A percentile compares a stretch with the other conserved stretches of the same genome.
Evolutionary conservation across 2,329 filamentous ascomycete genomes (phyloP).

Genomic region (Lasiodiplodia sp.): DNA sequence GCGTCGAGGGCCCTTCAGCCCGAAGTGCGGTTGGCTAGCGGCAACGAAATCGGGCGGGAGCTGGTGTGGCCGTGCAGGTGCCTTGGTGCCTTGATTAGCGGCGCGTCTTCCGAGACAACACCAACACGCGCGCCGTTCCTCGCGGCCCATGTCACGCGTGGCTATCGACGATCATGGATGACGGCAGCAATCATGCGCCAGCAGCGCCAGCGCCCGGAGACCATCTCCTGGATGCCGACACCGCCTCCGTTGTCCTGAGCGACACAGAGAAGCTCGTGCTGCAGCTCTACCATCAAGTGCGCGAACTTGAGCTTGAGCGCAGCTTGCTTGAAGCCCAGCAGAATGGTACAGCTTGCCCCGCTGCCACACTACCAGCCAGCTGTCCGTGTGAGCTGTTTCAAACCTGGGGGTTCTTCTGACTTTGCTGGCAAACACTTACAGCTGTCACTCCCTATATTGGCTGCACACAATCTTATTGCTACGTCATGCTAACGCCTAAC

Average conservation of each 20-base stretch:
- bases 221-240: constrained; percentile 52
- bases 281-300: constrained; percentile 73
- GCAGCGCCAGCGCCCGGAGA: constrained; percentile 27
- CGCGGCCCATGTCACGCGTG: constrained; percentile 26
- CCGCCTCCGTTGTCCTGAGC: constrained; percentile 65
- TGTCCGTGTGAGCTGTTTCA: not conserved
- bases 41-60: constrained; percentile 7
- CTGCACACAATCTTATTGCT: not conserved
- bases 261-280: constrained; percentile 71
- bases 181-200: constrained; percentile 10
- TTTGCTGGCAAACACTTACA: not conserved
- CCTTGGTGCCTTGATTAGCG: not conserved
- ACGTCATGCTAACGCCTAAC: constrained; percentile 31
- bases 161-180: constrained; percentile 27
- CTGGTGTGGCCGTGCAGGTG: constrained; percentile 13
- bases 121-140: constrained; percentile 23
- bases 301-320: constrained; percentile 75
- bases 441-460: not conserved
- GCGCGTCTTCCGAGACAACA: constrained; percentile 26
- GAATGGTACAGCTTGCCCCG: not conserved
- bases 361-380: not conserved
- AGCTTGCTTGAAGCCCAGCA: constrained; percentile 64
- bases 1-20: not conserved
- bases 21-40: not conserved
- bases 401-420: not conserved